phyloP scores from a whole-genome alignment of 306 rosid genomes.

The Begonia masoniana region DNA sequence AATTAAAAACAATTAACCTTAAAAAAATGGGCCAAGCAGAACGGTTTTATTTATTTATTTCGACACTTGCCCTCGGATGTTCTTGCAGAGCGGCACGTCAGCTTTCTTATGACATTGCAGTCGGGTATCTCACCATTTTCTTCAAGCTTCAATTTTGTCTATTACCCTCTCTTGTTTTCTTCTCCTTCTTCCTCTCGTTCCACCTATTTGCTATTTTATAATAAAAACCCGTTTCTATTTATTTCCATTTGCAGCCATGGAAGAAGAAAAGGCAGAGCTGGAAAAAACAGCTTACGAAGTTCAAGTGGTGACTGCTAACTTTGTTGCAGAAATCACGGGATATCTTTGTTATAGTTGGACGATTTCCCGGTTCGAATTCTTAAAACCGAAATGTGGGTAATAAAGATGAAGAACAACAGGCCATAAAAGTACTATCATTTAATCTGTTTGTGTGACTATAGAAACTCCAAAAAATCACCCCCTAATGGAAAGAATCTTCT shows the following conservation, averaged over 20 bases:
- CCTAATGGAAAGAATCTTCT: neutral
- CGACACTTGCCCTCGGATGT: conserved; percentile 39
- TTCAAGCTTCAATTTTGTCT: conserved; percentile 1
- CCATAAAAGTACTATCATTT: neutral
- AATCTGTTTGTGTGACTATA: neutral
- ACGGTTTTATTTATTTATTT: neutral
- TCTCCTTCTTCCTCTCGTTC: neutral
- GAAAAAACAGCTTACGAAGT: neutral
- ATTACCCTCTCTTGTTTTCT: neutral
- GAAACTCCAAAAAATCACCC: neutral
- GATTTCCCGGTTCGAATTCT: neutral
- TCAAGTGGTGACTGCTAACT: neutral
- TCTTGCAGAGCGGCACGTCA: conserved; percentile 34
- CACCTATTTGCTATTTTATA: no score
- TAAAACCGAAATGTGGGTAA: neutral
- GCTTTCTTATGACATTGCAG: conserved; percentile 15
- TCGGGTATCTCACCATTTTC: conserved; percentile 4
- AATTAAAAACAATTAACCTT: neutral
- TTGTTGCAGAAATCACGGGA: conserved; percentile 10
- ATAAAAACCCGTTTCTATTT: no score
- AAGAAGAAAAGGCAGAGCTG: no score
- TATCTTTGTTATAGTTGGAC: neutral
- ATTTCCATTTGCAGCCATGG: no score
- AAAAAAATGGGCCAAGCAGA: neutral
- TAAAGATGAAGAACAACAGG: conserved; percentile 1